phyloP scores from a whole-genome alignment of 1,139 yeast species.

The Wickerhamiella pararugosa region DNA sequence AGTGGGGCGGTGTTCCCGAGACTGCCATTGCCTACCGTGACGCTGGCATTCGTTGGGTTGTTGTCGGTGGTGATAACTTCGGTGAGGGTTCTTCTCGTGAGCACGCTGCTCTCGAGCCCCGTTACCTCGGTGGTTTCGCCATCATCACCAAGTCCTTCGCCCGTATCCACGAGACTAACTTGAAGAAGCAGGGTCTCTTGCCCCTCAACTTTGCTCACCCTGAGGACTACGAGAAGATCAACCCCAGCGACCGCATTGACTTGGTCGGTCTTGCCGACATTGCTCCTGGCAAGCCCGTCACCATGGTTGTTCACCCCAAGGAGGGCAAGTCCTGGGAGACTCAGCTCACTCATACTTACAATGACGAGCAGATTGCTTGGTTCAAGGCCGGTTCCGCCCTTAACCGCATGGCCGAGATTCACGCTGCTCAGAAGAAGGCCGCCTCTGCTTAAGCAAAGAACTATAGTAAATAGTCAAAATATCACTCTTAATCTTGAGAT shows the following conservation, averaged over 20 bases:
- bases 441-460: slow-evolving; percentile 6
- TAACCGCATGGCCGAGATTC: slow-evolving; percentile 76
- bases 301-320: slow-evolving; percentile 81
- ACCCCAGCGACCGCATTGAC: slow-evolving; percentile 81
- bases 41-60: slow-evolving; percentile 87
- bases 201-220: slow-evolving; percentile 86
- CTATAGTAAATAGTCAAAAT: slow-evolving; percentile 8
- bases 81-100: slow-evolving; percentile 99
- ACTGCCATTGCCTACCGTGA: slow-evolving; percentile 93
- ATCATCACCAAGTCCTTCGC: slow-evolving; percentile 96
- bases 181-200: slow-evolving; percentile 94
- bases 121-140: slow-evolving; percentile 97
- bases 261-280: slow-evolving; percentile 69
- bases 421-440: slow-evolving; percentile 7
- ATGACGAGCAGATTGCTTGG: slow-evolving; percentile 95
- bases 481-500: no score
- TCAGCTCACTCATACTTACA: slow-evolving; percentile 89
- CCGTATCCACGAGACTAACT: slow-evolving; percentile 88
- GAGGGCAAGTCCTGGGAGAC: slow-evolving; percentile 74
- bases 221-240: slow-evolving; percentile 87
- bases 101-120: slow-evolving; percentile 99
- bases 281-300: slow-evolving; percentile 86
- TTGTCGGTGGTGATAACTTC: slow-evolving; percentile 95
- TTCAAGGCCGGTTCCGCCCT: slow-evolving; percentile 98
- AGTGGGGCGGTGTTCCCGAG: slow-evolving; percentile 89